Evolutionary conservation across 345 rosid species (phyloP), one percentile per base, ranked within the genome.

Genomic region (Bruguiera parviflora): DNA sequence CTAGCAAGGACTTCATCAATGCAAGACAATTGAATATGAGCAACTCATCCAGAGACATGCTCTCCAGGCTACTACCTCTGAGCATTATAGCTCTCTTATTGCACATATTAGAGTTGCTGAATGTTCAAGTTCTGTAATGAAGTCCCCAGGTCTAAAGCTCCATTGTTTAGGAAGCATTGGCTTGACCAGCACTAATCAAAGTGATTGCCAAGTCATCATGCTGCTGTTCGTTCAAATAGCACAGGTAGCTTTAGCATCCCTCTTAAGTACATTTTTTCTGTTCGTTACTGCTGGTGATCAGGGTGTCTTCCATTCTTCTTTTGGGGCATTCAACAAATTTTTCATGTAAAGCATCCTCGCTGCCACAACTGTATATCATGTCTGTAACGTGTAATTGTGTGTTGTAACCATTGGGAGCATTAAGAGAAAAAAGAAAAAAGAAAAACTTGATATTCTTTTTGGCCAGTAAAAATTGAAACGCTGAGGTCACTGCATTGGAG

Each of bases 121-220:
- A 70, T 67, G 62, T 79, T 72, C 75, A 66, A 9, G 28, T 85
- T 77, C 77, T 81, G 81, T 87, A 74, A 84, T 61, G 24, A 74
- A 69, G 64, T 67, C 53, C 61, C 24, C 66, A 61, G 55, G 60
- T 63, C 53, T 29, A 53, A 31, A 69, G 64, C 56, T 61, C 61
- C 49, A 78, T 71, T 76, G 39, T 61, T 58, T 20, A 21, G 49
- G 43, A 32, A 58, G 59, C 21, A 51, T 60, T 63, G 31, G 68
- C 67, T 72, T 68, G 53, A 72, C 67, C 22, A 65, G 69, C 60
- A 53, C 58, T 76, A 79, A 78, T 79, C 71, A 72, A 60, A 20
- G 67, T 39, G 70, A 77, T 67, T 32, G 71, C 82, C 74, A 49
- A 47, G 67, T 68, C 73, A 65, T 20, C 65, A 55, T 79, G 60